Base-by-base conservation (phyloP, 441 rosid species). In the Erodium moschatum region DNA sequence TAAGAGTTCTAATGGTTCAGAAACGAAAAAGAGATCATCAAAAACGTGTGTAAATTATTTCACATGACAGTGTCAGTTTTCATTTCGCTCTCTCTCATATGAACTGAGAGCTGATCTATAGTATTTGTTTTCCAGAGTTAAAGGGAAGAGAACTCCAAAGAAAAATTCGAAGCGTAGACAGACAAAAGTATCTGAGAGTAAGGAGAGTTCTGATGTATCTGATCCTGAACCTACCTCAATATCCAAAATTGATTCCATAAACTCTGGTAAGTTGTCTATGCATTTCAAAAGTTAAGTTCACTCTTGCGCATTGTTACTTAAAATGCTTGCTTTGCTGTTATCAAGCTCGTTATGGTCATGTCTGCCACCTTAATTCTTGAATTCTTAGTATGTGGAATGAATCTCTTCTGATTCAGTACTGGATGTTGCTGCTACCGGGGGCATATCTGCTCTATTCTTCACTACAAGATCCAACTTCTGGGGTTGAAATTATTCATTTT, bases 81-180 rank as follows among this genome's bases (percentile, higher is more conserved):
- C 64, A 61, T 40, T 27, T n/a, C 70, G 70, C 35, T 66, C 58
- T 67, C 69, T 46, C 31, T 29, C n/a, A n/a, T 56, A 29, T 68
- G 66, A 33, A 44, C 67, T 50, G 56, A 35, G 38, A 72, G 19
- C 63, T 73, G 65, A 31, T 76, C 75, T 61, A 19, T 60, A 2
- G 58, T 52, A 35, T 66, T 70, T 65, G 65, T 38, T 64, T 48
- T 54, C 31, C 66, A 95, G 97, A 72, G 81, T 79, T 58, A 89
- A 90, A 80, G 86, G 87, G 48, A 91, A 84, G 86, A 85, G 97
- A 84, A 95, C 93, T 64, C 96, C 96, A 18, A 91, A 85, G 90
- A 91, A 87, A 70, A 75, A 77, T 69, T 29, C 77, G 56, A 88
- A 74, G 81, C 81, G 40, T 10, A 56, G 68, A 21, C 75, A 70